These are phyloP conservation scores for Neurospora hispaniola DNA, from an alignment of 495 filamentous ascomycete genomes.

Conservation along the genomic window DNA sequence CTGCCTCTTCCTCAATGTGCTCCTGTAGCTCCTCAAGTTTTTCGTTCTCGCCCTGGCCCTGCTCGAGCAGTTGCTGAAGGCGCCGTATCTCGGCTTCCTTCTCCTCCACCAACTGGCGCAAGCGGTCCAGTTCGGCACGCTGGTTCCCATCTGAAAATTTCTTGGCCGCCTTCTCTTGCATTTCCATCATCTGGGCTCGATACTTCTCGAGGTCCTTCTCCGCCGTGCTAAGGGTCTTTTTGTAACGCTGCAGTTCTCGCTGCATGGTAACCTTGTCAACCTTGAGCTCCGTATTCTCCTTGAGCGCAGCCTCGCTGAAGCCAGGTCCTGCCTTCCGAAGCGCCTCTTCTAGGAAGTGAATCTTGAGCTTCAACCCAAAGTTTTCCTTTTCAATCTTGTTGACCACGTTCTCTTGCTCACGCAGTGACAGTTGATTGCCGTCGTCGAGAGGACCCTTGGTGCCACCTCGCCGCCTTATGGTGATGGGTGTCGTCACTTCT, in stretches of 20 bases:
- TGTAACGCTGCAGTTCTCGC: slow-evolving; percentile 70
- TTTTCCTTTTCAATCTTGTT: slow-evolving; percentile 93
- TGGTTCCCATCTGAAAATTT: slow-evolving; percentile 56
- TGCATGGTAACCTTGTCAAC: slow-evolving; percentile 80
- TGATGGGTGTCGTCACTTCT: slow-evolving; percentile 67
- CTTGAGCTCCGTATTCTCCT: slow-evolving; percentile 93
- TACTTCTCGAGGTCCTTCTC: slow-evolving; percentile 75
- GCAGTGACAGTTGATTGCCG: slow-evolving; percentile 79
- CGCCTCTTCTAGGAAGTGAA: slow-evolving; percentile 69
- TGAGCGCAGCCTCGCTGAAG: slow-evolving; percentile 74
- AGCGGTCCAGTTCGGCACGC: slow-evolving; percentile 46
- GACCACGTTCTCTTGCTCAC: slow-evolving; percentile 92
- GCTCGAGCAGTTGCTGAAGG: slow-evolving; percentile 39
- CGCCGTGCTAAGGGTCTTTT: slow-evolving; percentile 64
- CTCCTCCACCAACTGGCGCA: slow-evolving; percentile 41
- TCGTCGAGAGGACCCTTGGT: slow-evolving; percentile 55
- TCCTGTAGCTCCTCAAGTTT: slow-evolving; percentile 44
- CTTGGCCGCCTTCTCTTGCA: slow-evolving; percentile 66
- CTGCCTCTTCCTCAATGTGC: slow-evolving; percentile 42
- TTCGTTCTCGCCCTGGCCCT: slow-evolving; percentile 29
- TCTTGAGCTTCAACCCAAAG: slow-evolving; percentile 69
- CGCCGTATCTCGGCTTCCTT: slow-evolving; percentile 46
- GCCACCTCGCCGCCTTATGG: slow-evolving; percentile 47
- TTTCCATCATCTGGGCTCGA: slow-evolving; percentile 62
- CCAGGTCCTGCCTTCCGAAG: slow-evolving; percentile 75